phyloP scores from a whole-genome alignment of 2,329 filamentous ascomycete genomes.

The Scedosporium aurantiacum region DNA sequence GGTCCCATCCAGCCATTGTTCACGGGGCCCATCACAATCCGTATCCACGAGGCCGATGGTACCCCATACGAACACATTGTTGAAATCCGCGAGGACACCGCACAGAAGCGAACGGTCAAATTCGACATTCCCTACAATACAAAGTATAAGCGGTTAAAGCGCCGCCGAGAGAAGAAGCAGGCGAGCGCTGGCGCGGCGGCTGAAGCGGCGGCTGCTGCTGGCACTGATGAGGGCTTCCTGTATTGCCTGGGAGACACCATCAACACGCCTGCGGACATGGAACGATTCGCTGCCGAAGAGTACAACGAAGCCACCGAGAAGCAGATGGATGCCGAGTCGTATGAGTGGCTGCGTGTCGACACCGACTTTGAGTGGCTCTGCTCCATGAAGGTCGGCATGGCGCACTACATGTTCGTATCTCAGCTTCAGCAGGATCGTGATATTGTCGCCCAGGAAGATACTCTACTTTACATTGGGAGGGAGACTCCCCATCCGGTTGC shows the following conservation, averaged over 20 bases:
- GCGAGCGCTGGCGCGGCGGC: constrained; percentile 31
- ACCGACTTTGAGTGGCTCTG: constrained; percentile 98
- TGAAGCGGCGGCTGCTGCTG: constrained; percentile 44
- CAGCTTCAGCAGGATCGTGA: constrained; percentile 96
- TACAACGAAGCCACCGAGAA: constrained; percentile 85
- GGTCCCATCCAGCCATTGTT: constrained; percentile 69
- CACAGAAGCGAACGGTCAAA: constrained; percentile 50
- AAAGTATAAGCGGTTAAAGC: constrained; percentile 94
- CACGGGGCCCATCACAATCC: constrained; percentile 92
- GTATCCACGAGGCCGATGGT: constrained; percentile 95
- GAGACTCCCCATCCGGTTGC: constrained; percentile 66
- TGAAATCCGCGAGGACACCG: constrained; percentile 78
- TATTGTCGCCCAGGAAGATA: constrained; percentile 74
- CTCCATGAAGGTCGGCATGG: constrained; percentile 69
- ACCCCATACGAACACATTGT: constrained; percentile 98
- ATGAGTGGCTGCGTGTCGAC: constrained; percentile 97
- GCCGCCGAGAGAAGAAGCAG: constrained; percentile 65
- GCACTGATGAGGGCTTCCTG: constrained; percentile 69
- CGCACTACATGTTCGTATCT: constrained; percentile 94
- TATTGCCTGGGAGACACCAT: constrained; percentile 91
- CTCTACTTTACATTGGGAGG: constrained; percentile 62
- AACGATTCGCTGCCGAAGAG: constrained; percentile 74
- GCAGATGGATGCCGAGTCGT: constrained; percentile 89
- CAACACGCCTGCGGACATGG: constrained; percentile 67
- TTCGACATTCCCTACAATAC: constrained; percentile 98